Evolutionary conservation across 768 basidiomycete genomes (phyloP).

Genomic region (Pholiota conissans): DNA sequence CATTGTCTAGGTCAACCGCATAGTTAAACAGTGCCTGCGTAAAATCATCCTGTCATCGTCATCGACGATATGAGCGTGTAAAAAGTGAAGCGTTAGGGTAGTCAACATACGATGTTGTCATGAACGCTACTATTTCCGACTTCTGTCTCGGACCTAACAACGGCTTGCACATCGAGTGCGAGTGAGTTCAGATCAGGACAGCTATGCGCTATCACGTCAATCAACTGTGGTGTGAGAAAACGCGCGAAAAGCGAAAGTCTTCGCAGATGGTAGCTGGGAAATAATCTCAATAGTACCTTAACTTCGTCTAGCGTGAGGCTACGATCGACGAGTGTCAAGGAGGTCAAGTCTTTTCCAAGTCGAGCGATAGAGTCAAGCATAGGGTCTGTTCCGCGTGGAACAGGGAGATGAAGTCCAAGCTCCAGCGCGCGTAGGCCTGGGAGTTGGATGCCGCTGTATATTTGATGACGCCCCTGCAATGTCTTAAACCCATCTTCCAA

Average conservation of each 20-base stretch:
- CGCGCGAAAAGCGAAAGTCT: slow-evolving; percentile 21
- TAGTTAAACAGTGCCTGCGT: slow-evolving; percentile 16
- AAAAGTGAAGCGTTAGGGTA: not conserved
- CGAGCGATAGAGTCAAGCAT: slow-evolving; percentile 11
- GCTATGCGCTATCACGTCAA: slow-evolving; percentile 21
- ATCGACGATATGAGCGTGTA: not conserved
- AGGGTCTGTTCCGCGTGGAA: slow-evolving; percentile 6
- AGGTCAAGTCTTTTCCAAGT: slow-evolving; percentile 16
- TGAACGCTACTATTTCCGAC: not conserved
- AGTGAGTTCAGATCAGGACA: slow-evolving; percentile 23
- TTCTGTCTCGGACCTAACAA: slow-evolving; percentile 12
- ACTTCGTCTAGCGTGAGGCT: slow-evolving; percentile 20
- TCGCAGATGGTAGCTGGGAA: slow-evolving; percentile 19
- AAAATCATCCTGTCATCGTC: slow-evolving; percentile 17
- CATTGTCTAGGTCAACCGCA: slow-evolving; percentile 19
- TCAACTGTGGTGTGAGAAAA: slow-evolving; percentile 19
- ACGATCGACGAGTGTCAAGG: slow-evolving; percentile 20
- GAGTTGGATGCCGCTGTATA: slow-evolving; percentile 14
- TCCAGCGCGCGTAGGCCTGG: slow-evolving; percentile 18
- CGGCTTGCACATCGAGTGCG: slow-evolving; percentile 17
- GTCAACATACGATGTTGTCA: slow-evolving; percentile 8
- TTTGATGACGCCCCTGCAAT: slow-evolving; percentile 10
- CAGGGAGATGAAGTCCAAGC: slow-evolving; percentile 16
- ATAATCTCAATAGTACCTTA: slow-evolving; percentile 15
- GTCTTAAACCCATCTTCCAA: slow-evolving; percentile 14